A percentile compares a stretch with the other conserved stretches of the same genome.
Evolutionary conservation across 108 stramenopile species (phyloP).

Genomic region (Chaetoceros muelleri): DNA sequence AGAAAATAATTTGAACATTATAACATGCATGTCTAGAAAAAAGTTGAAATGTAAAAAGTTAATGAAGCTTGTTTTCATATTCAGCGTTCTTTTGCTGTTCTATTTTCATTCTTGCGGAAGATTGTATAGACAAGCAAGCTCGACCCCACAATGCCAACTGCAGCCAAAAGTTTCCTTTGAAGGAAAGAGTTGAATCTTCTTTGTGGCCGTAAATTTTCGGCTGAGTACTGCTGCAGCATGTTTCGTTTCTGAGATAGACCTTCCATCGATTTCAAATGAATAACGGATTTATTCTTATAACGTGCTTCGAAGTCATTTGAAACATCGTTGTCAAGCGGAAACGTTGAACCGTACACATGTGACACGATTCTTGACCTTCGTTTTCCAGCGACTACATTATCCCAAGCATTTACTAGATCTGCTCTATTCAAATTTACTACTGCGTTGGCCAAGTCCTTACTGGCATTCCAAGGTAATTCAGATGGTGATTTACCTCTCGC

Average conservation of each 20-base stretch:
- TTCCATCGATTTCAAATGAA: background rate
- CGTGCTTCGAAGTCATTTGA: background rate
- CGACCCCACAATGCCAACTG: too few relatives aligned
- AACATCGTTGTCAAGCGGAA: conserved; percentile 29
- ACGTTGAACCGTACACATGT: conserved; percentile 71
- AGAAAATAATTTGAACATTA: too few relatives aligned
- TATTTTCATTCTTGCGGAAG: too few relatives aligned
- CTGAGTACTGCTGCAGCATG: background rate
- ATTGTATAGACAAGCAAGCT: too few relatives aligned
- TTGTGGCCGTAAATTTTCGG: too few relatives aligned
- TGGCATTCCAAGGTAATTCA: conserved; percentile 53
- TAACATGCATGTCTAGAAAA: too few relatives aligned
- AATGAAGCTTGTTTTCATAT: too few relatives aligned
- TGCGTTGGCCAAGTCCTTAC: conserved; percentile 37
- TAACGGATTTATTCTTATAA: background rate
- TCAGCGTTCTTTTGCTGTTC: too few relatives aligned
- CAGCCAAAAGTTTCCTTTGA: too few relatives aligned
- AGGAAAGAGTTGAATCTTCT: too few relatives aligned
- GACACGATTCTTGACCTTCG: conserved; percentile 47
- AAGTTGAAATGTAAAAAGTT: too few relatives aligned
- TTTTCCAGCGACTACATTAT: conserved; percentile 38
- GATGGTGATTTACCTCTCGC: conserved; percentile 6
- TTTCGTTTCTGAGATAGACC: background rate
- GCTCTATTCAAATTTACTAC: conserved; percentile 34
- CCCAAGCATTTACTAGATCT: conserved; percentile 43